phyloP scores from a whole-genome alignment of 306 rosid genomes.

The Astragalus glycyphyllos region DNA sequence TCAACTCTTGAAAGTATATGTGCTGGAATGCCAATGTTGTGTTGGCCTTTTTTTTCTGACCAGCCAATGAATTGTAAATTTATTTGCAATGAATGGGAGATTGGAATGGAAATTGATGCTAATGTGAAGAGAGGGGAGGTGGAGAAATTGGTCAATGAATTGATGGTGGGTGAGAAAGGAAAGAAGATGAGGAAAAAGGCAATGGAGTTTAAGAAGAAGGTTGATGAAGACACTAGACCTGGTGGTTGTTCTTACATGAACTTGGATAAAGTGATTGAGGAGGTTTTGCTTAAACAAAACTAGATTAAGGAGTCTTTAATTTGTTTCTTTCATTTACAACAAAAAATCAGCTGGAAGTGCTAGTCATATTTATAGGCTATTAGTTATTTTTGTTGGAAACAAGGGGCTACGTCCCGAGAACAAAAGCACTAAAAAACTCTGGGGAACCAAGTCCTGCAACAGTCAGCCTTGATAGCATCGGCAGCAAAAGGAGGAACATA shows the following conservation, averaged over 20 bases:
- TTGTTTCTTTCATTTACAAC: too few relatives aligned
- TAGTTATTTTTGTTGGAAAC: too few relatives aligned
- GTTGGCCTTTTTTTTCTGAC: conserved; percentile 48
- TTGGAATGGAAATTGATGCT: conserved; percentile 39
- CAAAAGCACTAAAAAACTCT: too few relatives aligned
- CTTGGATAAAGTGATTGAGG: conserved; percentile 26
- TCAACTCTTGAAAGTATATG: conserved; percentile 40
- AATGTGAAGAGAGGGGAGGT: conserved; percentile 43
- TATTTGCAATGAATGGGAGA: conserved; percentile 37
- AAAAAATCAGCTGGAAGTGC: too few relatives aligned
- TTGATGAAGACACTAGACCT: conserved; percentile 20
- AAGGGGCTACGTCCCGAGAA: too few relatives aligned
- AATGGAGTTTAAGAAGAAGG: conserved; percentile 39
- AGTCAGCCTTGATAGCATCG: too few relatives aligned
- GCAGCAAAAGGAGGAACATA: too few relatives aligned
- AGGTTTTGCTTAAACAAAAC: conserved; percentile 28
- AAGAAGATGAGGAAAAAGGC: conserved; percentile 34
- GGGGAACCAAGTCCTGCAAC: too few relatives aligned
- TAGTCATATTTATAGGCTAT: too few relatives aligned
- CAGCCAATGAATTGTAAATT: conserved; percentile 36
- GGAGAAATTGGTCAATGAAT: conserved; percentile 40
- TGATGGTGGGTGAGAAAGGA: conserved; percentile 48
- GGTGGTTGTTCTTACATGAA: conserved; percentile 29
- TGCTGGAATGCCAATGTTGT: conserved; percentile 45
- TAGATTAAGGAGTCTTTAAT: not conserved